Base-by-base conservation (phyloP, 768 basidiomycete species). In the Dendrothele bispora region DNA sequence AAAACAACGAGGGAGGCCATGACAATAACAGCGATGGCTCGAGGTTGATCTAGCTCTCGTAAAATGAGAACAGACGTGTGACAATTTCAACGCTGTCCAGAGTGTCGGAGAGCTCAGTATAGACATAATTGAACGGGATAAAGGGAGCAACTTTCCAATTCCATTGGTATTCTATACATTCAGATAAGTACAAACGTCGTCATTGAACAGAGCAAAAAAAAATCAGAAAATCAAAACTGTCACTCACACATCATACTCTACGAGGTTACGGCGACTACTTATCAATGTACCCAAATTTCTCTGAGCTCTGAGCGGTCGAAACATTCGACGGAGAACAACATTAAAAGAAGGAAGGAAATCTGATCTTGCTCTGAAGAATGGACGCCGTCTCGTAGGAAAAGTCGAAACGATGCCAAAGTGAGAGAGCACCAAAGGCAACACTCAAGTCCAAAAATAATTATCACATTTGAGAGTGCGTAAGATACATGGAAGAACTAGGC, bases 41-140 rank as follows among this genome's bases (percentile, higher is more conserved):
- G 24, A 52, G 48, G 17, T 65, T 53, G 51, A 55, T 91, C 61
- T 95, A 71, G 92, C 91, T 95, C 86, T 78, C 83, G 66, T 91
- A 90, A 95, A 95, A 95, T 95, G 87, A 93, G 91, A 82, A 85
- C 84, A 79, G 72, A 72, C 88, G 87, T 83, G 84, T 92, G 64
- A 68, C 63, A 61, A 50, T 65, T 51, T 55, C 58, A 73, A 83
- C 86, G 86, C 79, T 81, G 83, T 79, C 86, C 93, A 95, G 93
- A 95, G 93, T 95, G 93, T 95, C 80, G 80, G 79, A 79, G 91
- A 95, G 92, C n/a, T n/a, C 93, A 63, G 45, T 39, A 34, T 7
- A 24, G 15, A 11, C 12, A 25, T 44, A 32, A 10, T 35, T 17
- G 35, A 37, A 43, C 17, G 26, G 35, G 14, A n/a, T n/a, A n/a